Base-by-base conservation (phyloP, 2,329 filamentous ascomycete species). In the Apiospora malaysiana region DNA sequence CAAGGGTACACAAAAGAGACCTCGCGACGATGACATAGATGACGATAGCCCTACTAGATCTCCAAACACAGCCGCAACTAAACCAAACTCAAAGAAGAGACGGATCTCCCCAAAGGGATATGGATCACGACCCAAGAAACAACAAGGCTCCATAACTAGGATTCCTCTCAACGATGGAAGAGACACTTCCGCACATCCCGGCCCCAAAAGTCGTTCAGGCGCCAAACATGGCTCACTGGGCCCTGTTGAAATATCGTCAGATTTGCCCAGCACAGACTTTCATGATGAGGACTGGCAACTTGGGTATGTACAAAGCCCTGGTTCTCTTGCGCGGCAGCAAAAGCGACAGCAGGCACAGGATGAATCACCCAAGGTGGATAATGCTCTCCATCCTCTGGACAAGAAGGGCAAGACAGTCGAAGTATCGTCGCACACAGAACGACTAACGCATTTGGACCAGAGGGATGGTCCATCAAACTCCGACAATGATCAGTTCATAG, bases 41-140 rank as follows among this genome's bases (percentile, higher is more conserved):
- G 56, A 63, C 18, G 56, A 40, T 10, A 18, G 10, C 4, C 32
- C 56, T 14, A 8, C 56, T 37, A 4, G 21, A 10, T n/a, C 21
- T 40, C 32, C 12, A 12, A 14, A 18, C 7, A 12, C 21, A 63
- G 12, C 32, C n/a, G 10, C 18, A 14, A 40, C 56, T 0, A 63
- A 63, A 63, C 56, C 56, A 4, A 63, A 63, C 27, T 63, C 56
- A 4, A 63, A 63, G 56, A 63, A 63, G 18, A 63, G 56, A 40
- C 32, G 56, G 21, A n/a, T 18, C 32, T 63, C 56, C 32, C 56
- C 56, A 6, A 27, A 40, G 21, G 32, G 9, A 3, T 63, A 63
- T 37, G 56, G 32, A 14, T 40, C 56, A n/a, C 27, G 56, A 8
- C 2, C 27, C 8, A 40, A n/a, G 32, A 40, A 40, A n/a, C 32